Evolutionary conservation across 805 yeast species (phyloP).

Genomic region (Schizosaccharomyces cryophilus): DNA sequence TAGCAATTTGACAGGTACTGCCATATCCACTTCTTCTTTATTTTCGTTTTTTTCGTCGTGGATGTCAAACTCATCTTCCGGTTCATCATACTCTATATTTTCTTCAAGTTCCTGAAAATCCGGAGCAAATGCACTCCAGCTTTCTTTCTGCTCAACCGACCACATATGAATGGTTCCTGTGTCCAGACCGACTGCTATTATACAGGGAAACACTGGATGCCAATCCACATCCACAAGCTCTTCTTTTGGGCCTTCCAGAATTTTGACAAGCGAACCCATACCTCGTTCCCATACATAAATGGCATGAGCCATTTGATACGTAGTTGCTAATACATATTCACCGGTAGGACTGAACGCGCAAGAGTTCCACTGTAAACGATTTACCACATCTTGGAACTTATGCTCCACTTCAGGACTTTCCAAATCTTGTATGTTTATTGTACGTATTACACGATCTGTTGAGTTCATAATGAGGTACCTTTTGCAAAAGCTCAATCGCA

Average conservation of each 20-base stretch:
- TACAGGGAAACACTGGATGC: conserved; percentile 50
- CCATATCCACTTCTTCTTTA: conserved; percentile 30
- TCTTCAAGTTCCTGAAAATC: conserved; percentile 89
- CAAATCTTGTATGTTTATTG: conserved; percentile 11
- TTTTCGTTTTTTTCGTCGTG: conserved; percentile 18
- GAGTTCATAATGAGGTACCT: conserved; percentile 13
- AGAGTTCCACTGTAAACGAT: conserved; percentile 69
- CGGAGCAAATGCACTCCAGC: conserved; percentile 92
- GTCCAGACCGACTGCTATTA: conserved; percentile 69
- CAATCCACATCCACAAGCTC: conserved; percentile 70
- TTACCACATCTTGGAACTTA: conserved; percentile 74
- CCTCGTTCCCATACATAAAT: conserved; percentile 80
- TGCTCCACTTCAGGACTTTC: conserved; percentile 34
- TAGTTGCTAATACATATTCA: conserved; percentile 72
- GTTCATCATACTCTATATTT: conserved; percentile 64
- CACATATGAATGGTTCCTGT: conserved; percentile 60
- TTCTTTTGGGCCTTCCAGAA: conserved; percentile 73
- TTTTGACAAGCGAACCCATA: conserved; percentile 69
- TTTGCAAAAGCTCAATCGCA: conserved; percentile 48
- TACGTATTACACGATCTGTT: conserved; percentile 15
- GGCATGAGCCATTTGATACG: conserved; percentile 71
- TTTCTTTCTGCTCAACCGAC: conserved; percentile 63
- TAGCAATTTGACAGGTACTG: conserved; percentile 57
- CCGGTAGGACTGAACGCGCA: conserved; percentile 47
- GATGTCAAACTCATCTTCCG: conserved; percentile 78